These are phyloP conservation scores for Podaxis sp. DNA, from an alignment of 768 basidiomycete species.

Conservation along the genomic window DNA sequence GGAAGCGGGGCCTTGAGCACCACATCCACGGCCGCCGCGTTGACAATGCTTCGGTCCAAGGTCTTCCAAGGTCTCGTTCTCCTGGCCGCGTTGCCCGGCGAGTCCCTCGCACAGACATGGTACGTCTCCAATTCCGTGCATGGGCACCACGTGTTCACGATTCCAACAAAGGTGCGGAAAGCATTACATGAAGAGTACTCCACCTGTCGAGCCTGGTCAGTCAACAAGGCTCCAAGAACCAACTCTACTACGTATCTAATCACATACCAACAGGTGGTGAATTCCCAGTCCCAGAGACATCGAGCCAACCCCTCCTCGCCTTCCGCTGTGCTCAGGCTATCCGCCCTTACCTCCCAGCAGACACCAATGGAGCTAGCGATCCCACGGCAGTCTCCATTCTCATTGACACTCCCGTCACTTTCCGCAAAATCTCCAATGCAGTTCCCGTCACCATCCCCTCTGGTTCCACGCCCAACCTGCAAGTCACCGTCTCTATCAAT, in stretches of 20 bases:
- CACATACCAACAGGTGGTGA: slow-evolving; percentile 31
- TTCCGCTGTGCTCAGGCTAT: slow-evolving; percentile 60
- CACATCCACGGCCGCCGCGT: not conserved
- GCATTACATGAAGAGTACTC: slow-evolving; percentile 15
- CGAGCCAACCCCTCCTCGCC: slow-evolving; percentile 44
- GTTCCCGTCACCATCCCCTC: slow-evolving; percentile 35
- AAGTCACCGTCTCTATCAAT: slow-evolving; percentile 46
- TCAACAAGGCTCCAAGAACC: not conserved
- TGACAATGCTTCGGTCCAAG: slow-evolving; percentile 8
- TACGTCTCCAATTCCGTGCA: not conserved
- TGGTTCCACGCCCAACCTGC: slow-evolving; percentile 26
- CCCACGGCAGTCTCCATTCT: slow-evolving; percentile 42
- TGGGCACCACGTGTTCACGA: not conserved
- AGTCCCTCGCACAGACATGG: slow-evolving; percentile 12
- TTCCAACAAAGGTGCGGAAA: slow-evolving; percentile 15
- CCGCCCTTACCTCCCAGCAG: slow-evolving; percentile 59
- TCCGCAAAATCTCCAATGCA: slow-evolving; percentile 47
- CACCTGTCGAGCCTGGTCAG: slow-evolving; percentile 11
- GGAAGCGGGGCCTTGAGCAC: not conserved
- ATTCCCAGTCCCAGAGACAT: slow-evolving; percentile 17
- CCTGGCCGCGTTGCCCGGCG: not conserved
- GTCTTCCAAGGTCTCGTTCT: not conserved
- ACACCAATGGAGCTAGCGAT: slow-evolving; percentile 28
- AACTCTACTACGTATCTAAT: not conserved
- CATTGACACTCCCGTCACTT: slow-evolving; percentile 52